These are phyloP conservation scores for Gamsiella multidivaricata DNA, from an alignment of 192 early-diverging fungal species.

Conservation along the genomic window DNA sequence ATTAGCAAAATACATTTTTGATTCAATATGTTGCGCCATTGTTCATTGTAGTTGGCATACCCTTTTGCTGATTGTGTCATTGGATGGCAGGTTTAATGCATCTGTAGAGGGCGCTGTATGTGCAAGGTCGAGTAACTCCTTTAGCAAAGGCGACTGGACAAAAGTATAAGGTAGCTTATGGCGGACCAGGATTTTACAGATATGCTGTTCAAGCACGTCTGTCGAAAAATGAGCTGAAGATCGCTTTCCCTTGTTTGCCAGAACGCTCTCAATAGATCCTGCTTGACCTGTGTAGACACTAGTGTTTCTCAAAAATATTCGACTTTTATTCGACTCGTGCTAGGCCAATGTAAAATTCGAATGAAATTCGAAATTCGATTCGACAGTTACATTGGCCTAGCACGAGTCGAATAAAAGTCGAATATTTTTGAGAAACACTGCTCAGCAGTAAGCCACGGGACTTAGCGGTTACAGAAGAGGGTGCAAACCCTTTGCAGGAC, in stretches of 20 bases:
- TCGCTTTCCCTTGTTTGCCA: slow-evolving; percentile 15
- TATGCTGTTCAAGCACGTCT: slow-evolving; percentile 8
- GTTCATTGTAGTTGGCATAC: slow-evolving; percentile 12
- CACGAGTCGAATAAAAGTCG: no score
- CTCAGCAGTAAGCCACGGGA: no score
- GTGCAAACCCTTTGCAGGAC: no score
- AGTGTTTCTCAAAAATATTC: no score
- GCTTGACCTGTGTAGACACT: not conserved
- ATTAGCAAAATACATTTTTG: not conserved
- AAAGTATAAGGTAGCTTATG: slow-evolving; percentile 28
- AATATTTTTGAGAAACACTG: no score
- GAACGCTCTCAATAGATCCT: slow-evolving; percentile 12
- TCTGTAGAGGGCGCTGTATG: slow-evolving; percentile 12
- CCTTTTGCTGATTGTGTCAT: slow-evolving; percentile 25
- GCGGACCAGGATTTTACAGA: slow-evolving; percentile 27
- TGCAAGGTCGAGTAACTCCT: slow-evolving; percentile 18
- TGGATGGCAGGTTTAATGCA: slow-evolving; percentile 19
- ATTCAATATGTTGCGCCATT: not conserved
- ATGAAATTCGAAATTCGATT: no score
- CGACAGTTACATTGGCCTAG: no score
- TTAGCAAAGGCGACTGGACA: slow-evolving; percentile 1
- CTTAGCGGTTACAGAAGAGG: no score
- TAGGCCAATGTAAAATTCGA: no score
- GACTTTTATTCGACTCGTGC: no score
- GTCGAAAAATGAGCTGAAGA: slow-evolving; percentile 22